phyloP scores from a whole-genome alignment of 2,329 filamentous ascomycete species.

The Curvularia hawaiiensis region DNA sequence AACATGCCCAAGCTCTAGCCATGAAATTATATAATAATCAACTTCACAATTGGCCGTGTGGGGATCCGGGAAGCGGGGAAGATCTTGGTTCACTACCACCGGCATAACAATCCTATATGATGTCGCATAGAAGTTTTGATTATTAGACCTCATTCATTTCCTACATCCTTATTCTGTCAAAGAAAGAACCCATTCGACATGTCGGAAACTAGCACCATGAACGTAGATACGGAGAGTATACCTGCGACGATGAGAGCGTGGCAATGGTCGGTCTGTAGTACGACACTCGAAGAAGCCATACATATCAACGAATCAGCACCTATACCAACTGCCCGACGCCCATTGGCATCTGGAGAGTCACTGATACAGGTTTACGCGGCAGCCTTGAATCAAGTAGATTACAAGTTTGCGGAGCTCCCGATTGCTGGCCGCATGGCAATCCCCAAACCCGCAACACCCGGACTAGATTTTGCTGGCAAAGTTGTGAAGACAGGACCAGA shows the following conservation, averaged over 20 bases:
- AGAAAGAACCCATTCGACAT: not conserved
- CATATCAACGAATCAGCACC: constrained; percentile 14
- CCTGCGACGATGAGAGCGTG: constrained; percentile 32
- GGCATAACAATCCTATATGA: constrained; percentile 5
- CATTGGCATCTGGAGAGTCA: constrained; percentile 18
- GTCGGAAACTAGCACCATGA: constrained; percentile 7
- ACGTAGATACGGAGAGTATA: constrained; percentile 4
- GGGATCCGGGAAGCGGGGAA: constrained; percentile 12
- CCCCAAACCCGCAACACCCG: constrained; percentile 29
- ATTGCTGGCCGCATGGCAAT: constrained; percentile 26
- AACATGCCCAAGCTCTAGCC: not conserved
- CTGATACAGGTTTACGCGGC: constrained; percentile 24
- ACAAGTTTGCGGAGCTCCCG: constrained; percentile 28
- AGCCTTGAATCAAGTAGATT: constrained; percentile 33
- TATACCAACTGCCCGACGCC: constrained; percentile 5
- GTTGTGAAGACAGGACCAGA: constrained; percentile 14
- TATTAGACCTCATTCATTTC: not conserved
- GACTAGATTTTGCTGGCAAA: constrained; percentile 27
- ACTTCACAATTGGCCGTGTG: constrained; percentile 10
- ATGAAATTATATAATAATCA: not conserved
- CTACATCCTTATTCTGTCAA: not conserved
- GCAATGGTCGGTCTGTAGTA: constrained; percentile 25
- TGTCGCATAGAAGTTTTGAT: not conserved
- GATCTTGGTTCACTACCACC: constrained; percentile 7
- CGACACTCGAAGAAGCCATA: constrained; percentile 22